Base-by-base conservation (phyloP, 176 grass and related monocot species). In the Phoenix dactylifera region DNA sequence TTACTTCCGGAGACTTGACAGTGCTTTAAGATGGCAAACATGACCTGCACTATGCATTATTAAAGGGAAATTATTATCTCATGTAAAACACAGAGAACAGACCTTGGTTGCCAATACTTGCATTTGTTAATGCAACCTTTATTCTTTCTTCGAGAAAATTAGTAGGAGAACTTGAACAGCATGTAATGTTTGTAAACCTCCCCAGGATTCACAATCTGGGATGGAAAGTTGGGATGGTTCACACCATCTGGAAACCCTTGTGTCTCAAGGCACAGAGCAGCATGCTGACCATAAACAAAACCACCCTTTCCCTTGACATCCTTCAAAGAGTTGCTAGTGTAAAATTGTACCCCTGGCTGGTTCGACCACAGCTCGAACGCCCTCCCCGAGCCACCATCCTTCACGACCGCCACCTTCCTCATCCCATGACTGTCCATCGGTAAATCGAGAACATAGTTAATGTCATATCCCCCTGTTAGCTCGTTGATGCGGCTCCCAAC, bases 311-410 rank as follows among this genome's bases (percentile, higher is more conserved):
- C 64, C 64, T 15, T 26, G 35, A 22, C 60, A 4, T 48, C 18
- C 18, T 49, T 22, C 32, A 63, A 18, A 16, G 16, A 24, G 19
- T 50, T 63, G 18, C 60, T 22, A 1, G 60, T 63, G 39, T 63
- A 63, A 20, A 63, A 23, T 44, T 63, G 60, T 1, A 63, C 9
- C 3, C 60, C 60, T 2, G 60, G 60, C 35, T 63, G 60, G 75
- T 91, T 85, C 18, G 87, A 68, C 83, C 80, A 97, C n/a, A 97
- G 75, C 69, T 88, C 71, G 29, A 97, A 6, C 44, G 30, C 24
- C 72, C 83, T 58, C 0, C 83, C 87, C 0, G 83, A 90, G 5
- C 24, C 26, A 14, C 59, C 66, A 50, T 96, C 75, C 58, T 4
- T 6, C 15, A 79, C 92, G 0, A 22, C 62, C 3, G 81, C 87